Percentiles rank a stretch among this genome's conserved stretches.
Evolutionary conservation across 1,284 basidiomycete genomes (phyloP).

Genomic region (Sporisorium graminicola): DNA sequence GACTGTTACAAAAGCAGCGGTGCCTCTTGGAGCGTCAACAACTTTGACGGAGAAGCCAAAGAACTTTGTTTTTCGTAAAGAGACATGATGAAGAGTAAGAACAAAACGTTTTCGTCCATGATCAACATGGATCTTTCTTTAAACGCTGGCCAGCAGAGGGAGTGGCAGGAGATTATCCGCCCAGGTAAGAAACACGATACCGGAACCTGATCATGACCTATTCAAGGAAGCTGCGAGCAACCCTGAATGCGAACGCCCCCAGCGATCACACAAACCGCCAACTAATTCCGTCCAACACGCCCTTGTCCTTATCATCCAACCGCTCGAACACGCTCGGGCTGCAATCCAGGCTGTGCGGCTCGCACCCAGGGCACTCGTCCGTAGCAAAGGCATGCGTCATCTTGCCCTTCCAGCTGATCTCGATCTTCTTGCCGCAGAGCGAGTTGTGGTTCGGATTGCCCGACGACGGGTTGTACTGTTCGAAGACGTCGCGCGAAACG

Average conservation of each 20-base stretch:
- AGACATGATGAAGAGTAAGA: background rate
- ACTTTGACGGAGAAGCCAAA: background rate
- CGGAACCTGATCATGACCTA: too few relatives aligned
- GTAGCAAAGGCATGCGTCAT: constrained; percentile 75
- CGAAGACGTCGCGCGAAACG: constrained; percentile 49
- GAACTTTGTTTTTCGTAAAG: background rate
- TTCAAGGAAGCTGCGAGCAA: too few relatives aligned
- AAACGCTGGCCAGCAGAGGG: background rate
- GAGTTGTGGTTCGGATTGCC: constrained; percentile 47
- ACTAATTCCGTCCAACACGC: constrained; percentile 46
- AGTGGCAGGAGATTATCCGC: background rate
- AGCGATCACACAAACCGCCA: constrained; percentile 41
- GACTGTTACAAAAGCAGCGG: too few relatives aligned
- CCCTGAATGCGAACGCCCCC: too few relatives aligned
- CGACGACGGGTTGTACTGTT: constrained; percentile 40
- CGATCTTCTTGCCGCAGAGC: constrained; percentile 76
- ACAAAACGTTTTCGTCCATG: background rate
- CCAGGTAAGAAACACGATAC: background rate
- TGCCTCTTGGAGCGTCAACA: background rate
- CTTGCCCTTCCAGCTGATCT: constrained; percentile 74
- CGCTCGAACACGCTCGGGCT: constrained; percentile 78
- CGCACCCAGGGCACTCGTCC: constrained; percentile 81
- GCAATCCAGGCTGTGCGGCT: constrained; percentile 80
- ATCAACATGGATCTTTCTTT: background rate
- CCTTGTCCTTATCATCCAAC: constrained; percentile 42